Evolutionary conservation across 805 yeast genomes (phyloP).

Genomic region (Wickerhamiella dianesei): DNA sequence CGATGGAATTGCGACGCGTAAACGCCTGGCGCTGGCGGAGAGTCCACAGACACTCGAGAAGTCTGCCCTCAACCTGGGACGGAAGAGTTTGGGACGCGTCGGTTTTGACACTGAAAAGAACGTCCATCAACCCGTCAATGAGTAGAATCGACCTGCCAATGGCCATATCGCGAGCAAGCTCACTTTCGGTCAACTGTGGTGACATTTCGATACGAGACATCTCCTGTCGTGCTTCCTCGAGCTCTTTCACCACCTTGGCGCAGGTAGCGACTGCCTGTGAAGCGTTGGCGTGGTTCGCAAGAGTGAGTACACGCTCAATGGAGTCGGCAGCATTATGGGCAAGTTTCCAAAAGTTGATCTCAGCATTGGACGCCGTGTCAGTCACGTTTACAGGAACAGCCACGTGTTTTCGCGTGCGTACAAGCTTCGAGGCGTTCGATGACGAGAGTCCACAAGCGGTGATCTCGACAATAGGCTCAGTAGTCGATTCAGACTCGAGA

Average conservation of each 20-base stretch:
- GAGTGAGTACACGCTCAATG: neutral
- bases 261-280: neutral
- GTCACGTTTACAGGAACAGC: neutral
- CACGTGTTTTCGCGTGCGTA: neutral
- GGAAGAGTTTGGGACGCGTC: neutral
- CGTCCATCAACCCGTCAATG: neutral
- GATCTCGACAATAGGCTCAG: neutral
- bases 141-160: neutral
- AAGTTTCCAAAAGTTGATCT: neutral
- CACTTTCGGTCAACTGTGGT: neutral
- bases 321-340: neutral
- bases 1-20: constrained; percentile 7
- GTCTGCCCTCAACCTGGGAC: neutral
- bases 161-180: neutral
- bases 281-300: neutral
- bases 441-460: neutral
- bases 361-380: neutral
- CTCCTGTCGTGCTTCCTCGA: neutral
- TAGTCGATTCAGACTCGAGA: neutral
- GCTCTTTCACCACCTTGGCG: neutral
- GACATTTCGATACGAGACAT: neutral
- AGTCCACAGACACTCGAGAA: constrained; percentile 4
- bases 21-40: constrained; percentile 4
- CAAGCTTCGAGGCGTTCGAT: neutral
- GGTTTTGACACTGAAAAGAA: neutral